Base-by-base conservation (phyloP, 768 basidiomycete genomes). In the Cubamyces lactineus region DNA sequence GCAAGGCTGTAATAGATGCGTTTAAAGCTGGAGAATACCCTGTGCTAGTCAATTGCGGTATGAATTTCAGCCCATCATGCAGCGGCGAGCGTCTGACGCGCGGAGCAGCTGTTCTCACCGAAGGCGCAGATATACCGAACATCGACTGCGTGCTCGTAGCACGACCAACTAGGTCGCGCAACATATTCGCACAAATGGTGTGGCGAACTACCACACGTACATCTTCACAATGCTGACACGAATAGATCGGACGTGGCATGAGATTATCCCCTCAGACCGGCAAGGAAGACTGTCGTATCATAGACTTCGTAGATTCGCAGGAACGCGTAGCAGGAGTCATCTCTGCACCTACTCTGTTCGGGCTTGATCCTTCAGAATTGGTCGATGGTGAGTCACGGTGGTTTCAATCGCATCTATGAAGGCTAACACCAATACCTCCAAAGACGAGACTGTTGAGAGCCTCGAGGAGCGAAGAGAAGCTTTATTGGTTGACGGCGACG, bases 111-210 rank as follows among this genome's bases (percentile, higher is more conserved):
- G 90, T 97, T 50, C 78, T 97, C 65, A 96, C 94, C 1, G 95
- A 97, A 77, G 95, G 95, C 3, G 86, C 94, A 19, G 96, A 98
- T 77, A 93, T 98, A 53, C 96, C 96, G 2, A 92, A 92, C 62
- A 90, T 97, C 57, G 96, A 98, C 69, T 97, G 95, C 64, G 83
- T 98, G 9, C 73, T 98, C 38, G 77, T 98, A 19, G 94, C 91
- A 16, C 82, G 93, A 19, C 96, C 96, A 17, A 98, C 96, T 1
- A 83, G 90, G 24, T 96, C 94, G 13, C 82, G 86, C 38, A 98
- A 96, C 71, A 74, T 96, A 12, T 94, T 95, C 70, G 85, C 92
- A 17, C 96, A 98, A 69, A 97, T 98, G 94, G 94, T 93, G 59
- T 38, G 79, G 64, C 12, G 6, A 21, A 19, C 13, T 17, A 12